These are phyloP conservation scores for Microstegium vimineum DNA, from an alignment of 176 grass and related monocot genomes.

Conservation along the genomic window DNA sequence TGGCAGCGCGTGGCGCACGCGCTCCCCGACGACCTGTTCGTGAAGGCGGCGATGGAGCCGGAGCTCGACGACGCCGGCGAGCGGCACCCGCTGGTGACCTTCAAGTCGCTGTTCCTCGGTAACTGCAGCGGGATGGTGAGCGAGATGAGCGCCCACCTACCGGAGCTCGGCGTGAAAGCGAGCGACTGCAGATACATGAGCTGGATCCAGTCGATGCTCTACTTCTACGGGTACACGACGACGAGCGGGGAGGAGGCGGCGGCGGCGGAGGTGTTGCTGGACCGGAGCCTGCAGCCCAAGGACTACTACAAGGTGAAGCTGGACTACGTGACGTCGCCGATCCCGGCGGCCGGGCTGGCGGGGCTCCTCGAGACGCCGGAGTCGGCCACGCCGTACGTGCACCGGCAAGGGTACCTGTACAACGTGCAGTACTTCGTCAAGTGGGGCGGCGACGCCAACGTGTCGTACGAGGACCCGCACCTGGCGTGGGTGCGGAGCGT, in stretches of 20 bases:
- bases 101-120: slow-evolving; percentile 67
- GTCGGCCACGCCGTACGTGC: slow-evolving; percentile 49
- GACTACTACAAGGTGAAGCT: slow-evolving; percentile 71
- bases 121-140: slow-evolving; percentile 33
- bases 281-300: slow-evolving; percentile 49
- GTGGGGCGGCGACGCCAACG: slow-evolving; percentile 43
- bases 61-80: slow-evolving; percentile 6
- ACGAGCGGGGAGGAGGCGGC: background rate
- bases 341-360: background rate
- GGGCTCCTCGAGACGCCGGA: slow-evolving; percentile 34
- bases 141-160: slow-evolving; percentile 20
- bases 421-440: slow-evolving; percentile 57
- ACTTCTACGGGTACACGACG: slow-evolving; percentile 52
- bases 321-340: slow-evolving; percentile 50
- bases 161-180: slow-evolving; percentile 32
- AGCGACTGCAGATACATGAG: slow-evolving; percentile 57
- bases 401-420: slow-evolving; percentile 66
- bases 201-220: slow-evolving; percentile 58
- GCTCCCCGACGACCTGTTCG: slow-evolving; percentile 53
- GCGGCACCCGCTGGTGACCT: slow-evolving; percentile 22
- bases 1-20: slow-evolving; percentile 62
- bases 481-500: slow-evolving; percentile 46
- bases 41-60: slow-evolving; percentile 39
- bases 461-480: slow-evolving; percentile 24
- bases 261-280: slow-evolving; percentile 49